Conservation (phyloP, 441 rosid species). For the Eutrema salsugineum region DNA sequence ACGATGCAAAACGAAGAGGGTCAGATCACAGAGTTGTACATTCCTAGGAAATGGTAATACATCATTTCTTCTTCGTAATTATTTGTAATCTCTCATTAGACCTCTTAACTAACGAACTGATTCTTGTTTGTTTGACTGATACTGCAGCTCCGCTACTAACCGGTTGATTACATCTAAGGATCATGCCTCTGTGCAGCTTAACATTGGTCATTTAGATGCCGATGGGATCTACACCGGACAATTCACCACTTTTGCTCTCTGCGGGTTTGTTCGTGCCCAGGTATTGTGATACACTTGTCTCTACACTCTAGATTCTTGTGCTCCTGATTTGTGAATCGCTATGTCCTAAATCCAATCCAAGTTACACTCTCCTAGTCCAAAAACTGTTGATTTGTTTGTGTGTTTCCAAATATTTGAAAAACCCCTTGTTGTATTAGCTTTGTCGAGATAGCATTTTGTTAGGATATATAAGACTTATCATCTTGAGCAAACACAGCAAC, state of each 20-base stretch:
- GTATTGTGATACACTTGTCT: constrained; percentile 27
- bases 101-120: not conserved
- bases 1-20: constrained; percentile 96
- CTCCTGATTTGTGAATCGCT: not conserved
- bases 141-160: constrained; percentile 80
- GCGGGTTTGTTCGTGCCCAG: constrained; percentile 86
- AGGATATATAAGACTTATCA: not conserved
- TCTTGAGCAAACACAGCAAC: not conserved
- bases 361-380: not conserved
- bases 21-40: constrained; percentile 73
- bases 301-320: not conserved
- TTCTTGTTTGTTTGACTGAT: not conserved
- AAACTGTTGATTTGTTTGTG: not conserved
- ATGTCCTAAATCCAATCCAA: not conserved
- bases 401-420: not conserved
- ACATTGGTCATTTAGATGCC: constrained; percentile 82
- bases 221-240: constrained; percentile 71
- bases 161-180: constrained; percentile 92
- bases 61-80: not conserved
- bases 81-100: not conserved
- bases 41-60: constrained; percentile 83
- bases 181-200: constrained; percentile 90
- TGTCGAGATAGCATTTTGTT: not conserved
- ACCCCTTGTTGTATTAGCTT: not conserved
- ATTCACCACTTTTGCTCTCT: constrained; percentile 75